phyloP scores from a whole-genome alignment of 768 basidiomycete genomes.

The Lyophyllum semitale region DNA sequence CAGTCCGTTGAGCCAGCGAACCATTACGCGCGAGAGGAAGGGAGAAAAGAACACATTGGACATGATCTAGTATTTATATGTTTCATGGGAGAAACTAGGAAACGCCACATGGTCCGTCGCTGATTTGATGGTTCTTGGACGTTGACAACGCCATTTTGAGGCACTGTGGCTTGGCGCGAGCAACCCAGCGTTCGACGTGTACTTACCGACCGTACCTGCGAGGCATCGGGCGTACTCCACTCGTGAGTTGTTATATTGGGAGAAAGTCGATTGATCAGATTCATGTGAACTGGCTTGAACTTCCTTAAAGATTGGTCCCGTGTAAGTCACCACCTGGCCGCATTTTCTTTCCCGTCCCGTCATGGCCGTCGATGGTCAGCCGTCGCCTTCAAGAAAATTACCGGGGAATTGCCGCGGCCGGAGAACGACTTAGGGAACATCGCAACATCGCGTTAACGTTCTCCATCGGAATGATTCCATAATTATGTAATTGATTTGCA shows the following conservation, averaged over 20 bases:
- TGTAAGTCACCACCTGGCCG: no score
- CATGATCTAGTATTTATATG: conserved; percentile 2
- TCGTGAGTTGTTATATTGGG: background rate
- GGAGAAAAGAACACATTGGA: background rate
- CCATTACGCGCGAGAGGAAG: conserved; percentile 4
- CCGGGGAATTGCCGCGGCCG: background rate
- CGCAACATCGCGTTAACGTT: no score
- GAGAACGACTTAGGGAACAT: no score
- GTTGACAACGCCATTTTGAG: background rate
- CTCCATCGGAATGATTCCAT: no score
- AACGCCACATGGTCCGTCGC: background rate
- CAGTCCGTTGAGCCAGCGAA: conserved; percentile 7
- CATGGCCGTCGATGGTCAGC: background rate
- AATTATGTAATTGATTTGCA: background rate
- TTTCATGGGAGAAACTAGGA: background rate
- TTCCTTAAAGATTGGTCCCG: no score
- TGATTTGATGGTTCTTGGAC: background rate
- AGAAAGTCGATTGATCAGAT: background rate
- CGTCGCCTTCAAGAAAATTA: background rate
- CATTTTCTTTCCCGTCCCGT: no score
- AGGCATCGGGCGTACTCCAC: no score
- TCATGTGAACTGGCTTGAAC: no score
- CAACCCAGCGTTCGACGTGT: no score
- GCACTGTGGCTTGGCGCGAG: background rate
- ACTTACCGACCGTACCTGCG: no score